phyloP scores from a whole-genome alignment of 1,284 basidiomycete species.

The Tilletia indica region DNA sequence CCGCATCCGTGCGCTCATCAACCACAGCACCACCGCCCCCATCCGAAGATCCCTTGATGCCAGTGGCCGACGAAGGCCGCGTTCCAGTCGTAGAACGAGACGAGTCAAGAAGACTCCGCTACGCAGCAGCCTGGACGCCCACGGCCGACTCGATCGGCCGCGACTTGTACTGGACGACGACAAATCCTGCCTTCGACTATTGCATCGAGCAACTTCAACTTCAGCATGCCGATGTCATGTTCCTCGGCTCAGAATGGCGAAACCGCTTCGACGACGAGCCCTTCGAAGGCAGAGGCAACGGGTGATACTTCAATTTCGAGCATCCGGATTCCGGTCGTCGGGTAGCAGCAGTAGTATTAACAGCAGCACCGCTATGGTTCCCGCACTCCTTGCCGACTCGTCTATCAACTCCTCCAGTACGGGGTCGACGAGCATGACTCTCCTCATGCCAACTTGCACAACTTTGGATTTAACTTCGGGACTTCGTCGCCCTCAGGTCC shows the following conservation, averaged over 20 bases:
- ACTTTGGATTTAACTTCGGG: constrained; percentile 3
- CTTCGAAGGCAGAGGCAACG: background rate
- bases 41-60: too few species aligned
- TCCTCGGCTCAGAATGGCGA: background rate
- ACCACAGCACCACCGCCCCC: background rate
- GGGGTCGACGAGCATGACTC: constrained; percentile 1
- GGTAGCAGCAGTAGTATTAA: background rate
- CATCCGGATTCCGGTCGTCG: background rate
- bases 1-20: constrained; percentile 38
- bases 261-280: background rate
- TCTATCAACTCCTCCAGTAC: background rate
- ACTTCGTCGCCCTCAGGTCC: background rate
- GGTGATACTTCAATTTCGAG: background rate
- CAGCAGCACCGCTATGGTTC: background rate
- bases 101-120: background rate
- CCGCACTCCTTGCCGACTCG: background rate
- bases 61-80: background rate
- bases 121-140: constrained; percentile 17
- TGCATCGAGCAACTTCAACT: background rate
- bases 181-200: constrained; percentile 31
- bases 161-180: constrained; percentile 49
- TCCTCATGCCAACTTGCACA: constrained; percentile 11
- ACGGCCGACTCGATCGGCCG: constrained; percentile 35
- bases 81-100: background rate
- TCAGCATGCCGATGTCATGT: background rate